Evolutionary conservation across 441 rosid species (phyloP).

Genomic region (Sinapis alba): DNA sequence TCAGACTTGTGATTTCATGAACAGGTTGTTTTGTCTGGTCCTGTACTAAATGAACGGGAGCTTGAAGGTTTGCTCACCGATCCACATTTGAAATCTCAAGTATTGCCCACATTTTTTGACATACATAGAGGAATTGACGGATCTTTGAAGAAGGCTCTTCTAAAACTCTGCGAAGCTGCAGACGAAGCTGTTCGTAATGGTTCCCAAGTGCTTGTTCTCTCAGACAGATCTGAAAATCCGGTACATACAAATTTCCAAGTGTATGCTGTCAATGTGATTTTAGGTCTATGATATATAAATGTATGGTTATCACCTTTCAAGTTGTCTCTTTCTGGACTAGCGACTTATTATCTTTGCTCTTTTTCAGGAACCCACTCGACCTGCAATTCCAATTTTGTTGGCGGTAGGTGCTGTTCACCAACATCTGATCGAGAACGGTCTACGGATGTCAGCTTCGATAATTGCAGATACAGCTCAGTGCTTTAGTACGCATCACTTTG

Average conservation of each 20-base stretch:
- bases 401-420: constrained; percentile 99
- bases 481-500: constrained; percentile 99
- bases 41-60: constrained; percentile 94
- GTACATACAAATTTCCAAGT: constrained; percentile 45
- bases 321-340: constrained; percentile 19
- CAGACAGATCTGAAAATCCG: constrained; percentile 88
- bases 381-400: constrained; percentile 94
- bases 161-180: constrained; percentile 92
- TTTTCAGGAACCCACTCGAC: constrained; percentile 89
- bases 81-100: constrained; percentile 65
- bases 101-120: constrained; percentile 83
- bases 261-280: constrained; percentile 6
- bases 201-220: constrained; percentile 93
- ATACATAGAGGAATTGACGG: constrained; percentile 94
- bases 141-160: constrained; percentile 71
- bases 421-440: constrained; percentile 97
- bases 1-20: constrained; percentile 27
- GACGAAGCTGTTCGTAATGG: constrained; percentile 99
- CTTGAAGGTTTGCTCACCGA: constrained; percentile 87
- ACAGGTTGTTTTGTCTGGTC: constrained; percentile 88
- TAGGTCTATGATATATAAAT: constrained; percentile 12
- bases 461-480: constrained; percentile 99
- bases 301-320: constrained; percentile 12
- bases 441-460: constrained; percentile 95
- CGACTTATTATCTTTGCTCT: constrained; percentile 20